These are phyloP conservation scores for Trichoderma sp. DNA, from an alignment of 2,329 filamentous ascomycete genomes.

Conservation along the genomic window DNA sequence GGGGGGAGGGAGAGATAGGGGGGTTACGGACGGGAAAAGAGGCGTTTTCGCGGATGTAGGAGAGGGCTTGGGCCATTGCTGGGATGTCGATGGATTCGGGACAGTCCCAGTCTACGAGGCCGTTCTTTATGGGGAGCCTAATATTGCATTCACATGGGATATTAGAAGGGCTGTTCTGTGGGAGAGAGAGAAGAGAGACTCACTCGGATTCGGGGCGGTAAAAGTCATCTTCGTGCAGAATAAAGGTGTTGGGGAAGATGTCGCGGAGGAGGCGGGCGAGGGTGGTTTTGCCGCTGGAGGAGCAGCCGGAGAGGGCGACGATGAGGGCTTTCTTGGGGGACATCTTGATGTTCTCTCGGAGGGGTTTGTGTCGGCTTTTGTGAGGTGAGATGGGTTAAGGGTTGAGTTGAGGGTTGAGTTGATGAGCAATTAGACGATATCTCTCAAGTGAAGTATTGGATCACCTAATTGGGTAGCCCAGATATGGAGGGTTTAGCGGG, in stretches of 20 bases:
- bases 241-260: constrained; percentile 76
- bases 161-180: not conserved
- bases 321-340: constrained; percentile 55
- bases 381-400: not conserved
- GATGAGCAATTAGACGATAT: not conserved
- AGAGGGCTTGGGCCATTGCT: constrained; percentile 66
- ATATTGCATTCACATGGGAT: no score
- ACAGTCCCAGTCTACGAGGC: constrained; percentile 89
- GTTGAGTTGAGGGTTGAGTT: not conserved
- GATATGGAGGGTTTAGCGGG: constrained; percentile 21
- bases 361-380: not conserved
- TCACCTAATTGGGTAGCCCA: no score
- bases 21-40: constrained; percentile 64
- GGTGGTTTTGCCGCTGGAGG: constrained; percentile 93
- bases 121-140: constrained; percentile 59
- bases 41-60: constrained; percentile 70
- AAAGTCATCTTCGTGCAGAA: constrained; percentile 96
- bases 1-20: not conserved
- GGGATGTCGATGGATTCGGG: constrained; percentile 73
- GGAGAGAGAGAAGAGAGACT: constrained; percentile 32
- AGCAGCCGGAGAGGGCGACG: constrained; percentile 84
- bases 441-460: no score
- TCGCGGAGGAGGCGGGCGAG: constrained; percentile 81
- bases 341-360: not conserved
- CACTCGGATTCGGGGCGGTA: constrained; percentile 78